A percentile compares a stretch with the other conserved stretches of the same genome.
Evolutionary conservation across 805 yeast species (phyloP).

Genomic region (Grigorovia transvaalensis): DNA sequence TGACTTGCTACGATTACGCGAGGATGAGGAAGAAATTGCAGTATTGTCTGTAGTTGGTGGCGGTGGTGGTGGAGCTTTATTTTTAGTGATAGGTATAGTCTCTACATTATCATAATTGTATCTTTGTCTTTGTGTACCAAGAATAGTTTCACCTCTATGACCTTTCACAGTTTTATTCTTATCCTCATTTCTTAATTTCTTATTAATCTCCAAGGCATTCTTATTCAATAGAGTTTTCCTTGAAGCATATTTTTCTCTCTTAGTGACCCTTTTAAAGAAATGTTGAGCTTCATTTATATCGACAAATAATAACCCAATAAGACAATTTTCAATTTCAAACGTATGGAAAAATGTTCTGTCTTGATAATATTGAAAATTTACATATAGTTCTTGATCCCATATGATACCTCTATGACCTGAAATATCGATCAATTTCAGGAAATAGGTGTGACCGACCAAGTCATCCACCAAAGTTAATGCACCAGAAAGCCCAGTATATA

Average conservation of each 20-base stretch:
- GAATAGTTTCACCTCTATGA: conserved; percentile 34
- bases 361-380: conserved; percentile 81
- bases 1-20: neutral
- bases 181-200: conserved; percentile 46
- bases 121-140: conserved; percentile 24
- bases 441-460: conserved; percentile 86
- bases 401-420: conserved; percentile 73
- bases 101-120: conserved; percentile 21
- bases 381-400: conserved; percentile 95
- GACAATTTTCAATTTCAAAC: conserved; percentile 86
- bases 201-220: conserved; percentile 75
- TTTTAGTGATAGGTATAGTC: conserved; percentile 24
- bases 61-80: conserved; percentile 37
- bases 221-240: conserved; percentile 79
- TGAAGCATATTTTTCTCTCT: conserved; percentile 73
- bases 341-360: conserved; percentile 92
- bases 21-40: conserved; percentile 11
- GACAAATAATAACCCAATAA: conserved; percentile 78
- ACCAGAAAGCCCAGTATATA: conserved; percentile 79
- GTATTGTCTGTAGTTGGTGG: conserved; percentile 29
- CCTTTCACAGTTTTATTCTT: conserved; percentile 50
- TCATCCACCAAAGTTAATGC: conserved; percentile 86
- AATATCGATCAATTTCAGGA: conserved; percentile 80
- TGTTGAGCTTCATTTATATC: conserved; percentile 82
- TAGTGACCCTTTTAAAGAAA: conserved; percentile 65